Percentiles rank a stretch among this genome's conserved stretches.
These are phyloP conservation scores for Rugonectria rugulosa DNA, from an alignment of 2,329 filamentous ascomycete genomes.

Conservation along the genomic window DNA sequence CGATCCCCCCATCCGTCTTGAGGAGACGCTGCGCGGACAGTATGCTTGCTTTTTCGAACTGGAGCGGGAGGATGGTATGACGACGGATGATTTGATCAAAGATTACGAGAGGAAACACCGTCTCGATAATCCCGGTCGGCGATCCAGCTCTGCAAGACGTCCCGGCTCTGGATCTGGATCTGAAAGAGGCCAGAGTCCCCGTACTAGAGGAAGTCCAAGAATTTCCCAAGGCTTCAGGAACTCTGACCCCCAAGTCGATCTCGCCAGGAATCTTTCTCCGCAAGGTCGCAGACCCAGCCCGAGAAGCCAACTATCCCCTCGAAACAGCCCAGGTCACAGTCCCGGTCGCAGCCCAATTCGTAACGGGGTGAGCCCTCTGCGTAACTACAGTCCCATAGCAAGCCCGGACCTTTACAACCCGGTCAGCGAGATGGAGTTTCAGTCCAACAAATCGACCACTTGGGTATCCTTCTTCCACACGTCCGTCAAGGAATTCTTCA, in stretches of 20 bases:
- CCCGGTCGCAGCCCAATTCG: constrained; percentile 4
- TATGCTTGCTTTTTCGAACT: constrained; percentile 57
- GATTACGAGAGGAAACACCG: constrained; percentile 45
- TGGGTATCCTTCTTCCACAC: constrained; percentile 51
- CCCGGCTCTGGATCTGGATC: constrained; percentile 30
- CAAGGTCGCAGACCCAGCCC: background rate
- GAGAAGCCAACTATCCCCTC: background rate
- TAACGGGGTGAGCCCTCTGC: constrained; percentile 21
- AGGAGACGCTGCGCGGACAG: constrained; percentile 53
- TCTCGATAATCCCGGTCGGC: constrained; percentile 23
- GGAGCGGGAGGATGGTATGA: constrained; percentile 52
- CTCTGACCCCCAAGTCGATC: constrained; percentile 21
- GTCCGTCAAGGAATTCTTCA: constrained; percentile 50
- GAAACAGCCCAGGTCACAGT: constrained; percentile 14
- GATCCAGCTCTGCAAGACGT: constrained; percentile 33
- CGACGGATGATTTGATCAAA: constrained; percentile 51
- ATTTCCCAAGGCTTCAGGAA: constrained; percentile 24
- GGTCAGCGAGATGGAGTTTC: constrained; percentile 47
- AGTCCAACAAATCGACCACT: constrained; percentile 52
- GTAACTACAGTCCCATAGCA: constrained; percentile 37
- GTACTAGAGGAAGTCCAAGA: constrained; percentile 29
- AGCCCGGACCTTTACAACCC: constrained; percentile 43
- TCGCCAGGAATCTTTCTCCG: constrained; percentile 32
- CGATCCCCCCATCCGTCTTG: constrained; percentile 49
- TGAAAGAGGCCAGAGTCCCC: constrained; percentile 27